These are phyloP conservation scores for Aaosphaeria arxii DNA, from an alignment of 2,329 filamentous ascomycete genomes.

Conservation along the genomic window DNA sequence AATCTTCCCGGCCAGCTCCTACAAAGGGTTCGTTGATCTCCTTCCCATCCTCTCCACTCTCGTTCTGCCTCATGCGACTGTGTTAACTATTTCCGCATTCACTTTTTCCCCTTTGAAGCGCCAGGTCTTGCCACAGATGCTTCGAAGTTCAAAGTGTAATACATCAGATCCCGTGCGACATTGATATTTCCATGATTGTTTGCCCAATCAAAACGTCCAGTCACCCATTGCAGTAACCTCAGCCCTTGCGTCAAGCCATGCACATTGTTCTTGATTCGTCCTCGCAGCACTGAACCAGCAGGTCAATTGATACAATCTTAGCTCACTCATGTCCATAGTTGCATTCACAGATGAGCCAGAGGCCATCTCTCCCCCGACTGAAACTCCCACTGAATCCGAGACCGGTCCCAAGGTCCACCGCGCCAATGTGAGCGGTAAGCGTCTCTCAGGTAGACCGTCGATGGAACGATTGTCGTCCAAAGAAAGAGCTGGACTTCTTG, in stretches of 20 bases:
- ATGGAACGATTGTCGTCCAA: constrained; percentile 26
- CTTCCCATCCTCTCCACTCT: not conserved
- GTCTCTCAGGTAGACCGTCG: constrained; percentile 43
- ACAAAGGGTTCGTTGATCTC: constrained; percentile 30
- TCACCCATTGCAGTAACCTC: too few relatives aligned
- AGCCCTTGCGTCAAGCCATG: too few relatives aligned
- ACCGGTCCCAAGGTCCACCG: constrained; percentile 34
- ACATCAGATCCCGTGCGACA: too few relatives aligned
- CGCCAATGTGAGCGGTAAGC: constrained; percentile 39
- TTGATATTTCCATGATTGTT: too few relatives aligned
- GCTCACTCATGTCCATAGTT: constrained; percentile 22
- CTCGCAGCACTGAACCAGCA: too few relatives aligned
- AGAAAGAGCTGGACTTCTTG: constrained; percentile 17
- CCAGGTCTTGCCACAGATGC: too few relatives aligned
- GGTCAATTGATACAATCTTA: too few relatives aligned
- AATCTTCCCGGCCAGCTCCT: constrained; percentile 18
- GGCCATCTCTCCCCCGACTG: constrained; percentile 47
- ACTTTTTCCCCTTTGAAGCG: not conserved
- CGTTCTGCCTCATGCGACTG: not conserved
- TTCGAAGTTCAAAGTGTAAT: too few relatives aligned
- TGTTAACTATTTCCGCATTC: not conserved
- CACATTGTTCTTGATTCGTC: too few relatives aligned
- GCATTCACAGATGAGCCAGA: constrained; percentile 47
- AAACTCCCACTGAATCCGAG: constrained; percentile 42
- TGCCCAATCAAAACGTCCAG: too few relatives aligned